These are phyloP conservation scores for Carex pumila DNA, from an alignment of 176 grass and related monocot genomes.

Conservation along the genomic window DNA sequence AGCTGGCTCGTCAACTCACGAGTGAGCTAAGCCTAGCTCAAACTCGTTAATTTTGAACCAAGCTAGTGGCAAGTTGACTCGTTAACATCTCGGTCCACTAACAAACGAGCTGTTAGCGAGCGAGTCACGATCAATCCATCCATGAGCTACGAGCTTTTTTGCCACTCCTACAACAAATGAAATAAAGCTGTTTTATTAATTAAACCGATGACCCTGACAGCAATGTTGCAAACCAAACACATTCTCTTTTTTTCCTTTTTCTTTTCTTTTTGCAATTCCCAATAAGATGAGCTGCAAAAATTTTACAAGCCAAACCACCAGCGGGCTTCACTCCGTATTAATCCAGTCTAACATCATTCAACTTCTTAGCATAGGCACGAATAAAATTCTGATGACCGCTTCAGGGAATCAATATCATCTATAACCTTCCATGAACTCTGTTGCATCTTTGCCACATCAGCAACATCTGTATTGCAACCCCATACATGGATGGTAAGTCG, in stretches of 20 bases:
- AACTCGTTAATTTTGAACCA: too few species aligned
- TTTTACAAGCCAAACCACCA: not conserved
- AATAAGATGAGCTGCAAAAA: not conserved
- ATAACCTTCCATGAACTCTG: conserved; percentile 53
- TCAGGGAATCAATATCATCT: conserved; percentile 55
- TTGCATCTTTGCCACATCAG: conserved; percentile 43
- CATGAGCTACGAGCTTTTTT: too few species aligned
- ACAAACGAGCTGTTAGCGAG: too few species aligned
- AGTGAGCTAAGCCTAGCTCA: too few species aligned
- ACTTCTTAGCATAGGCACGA: conserved; percentile 34
- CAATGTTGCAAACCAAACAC: not conserved
- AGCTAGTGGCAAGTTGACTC: too few species aligned
- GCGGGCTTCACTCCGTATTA: not conserved
- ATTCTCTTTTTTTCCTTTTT: not conserved
- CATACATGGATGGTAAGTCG: conserved; percentile 70
- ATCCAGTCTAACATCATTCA: not conserved
- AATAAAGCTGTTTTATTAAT: not conserved
- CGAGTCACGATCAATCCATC: too few species aligned
- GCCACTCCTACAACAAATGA: not conserved
- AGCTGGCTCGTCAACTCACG: too few species aligned
- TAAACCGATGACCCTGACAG: not conserved
- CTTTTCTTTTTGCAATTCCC: not conserved
- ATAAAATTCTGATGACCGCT: conserved; percentile 69
- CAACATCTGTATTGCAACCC: conserved; percentile 59
- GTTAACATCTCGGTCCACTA: too few species aligned